Evolutionary conservation across 306 rosid genomes (phyloP).

Genomic region (Cicer arietinum): DNA sequence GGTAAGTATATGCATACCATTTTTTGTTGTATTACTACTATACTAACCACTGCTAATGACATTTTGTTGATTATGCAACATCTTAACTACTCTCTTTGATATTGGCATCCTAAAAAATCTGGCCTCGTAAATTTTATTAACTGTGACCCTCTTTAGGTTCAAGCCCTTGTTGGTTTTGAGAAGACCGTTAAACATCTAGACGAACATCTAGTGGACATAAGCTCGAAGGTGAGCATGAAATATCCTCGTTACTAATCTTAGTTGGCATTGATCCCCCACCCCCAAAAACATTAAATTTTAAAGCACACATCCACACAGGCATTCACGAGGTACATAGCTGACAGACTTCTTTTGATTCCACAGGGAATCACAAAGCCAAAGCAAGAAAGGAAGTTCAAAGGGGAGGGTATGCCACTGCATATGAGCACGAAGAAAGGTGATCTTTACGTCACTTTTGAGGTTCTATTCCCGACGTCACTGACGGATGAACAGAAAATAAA

Average conservation of each 20-base stretch:
- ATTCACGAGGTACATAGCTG: slow-evolving; percentile 8
- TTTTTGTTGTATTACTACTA: slow-evolving; percentile 14
- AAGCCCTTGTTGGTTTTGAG: slow-evolving; percentile 96
- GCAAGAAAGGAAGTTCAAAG: slow-evolving; percentile 90
- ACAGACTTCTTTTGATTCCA: slow-evolving; percentile 38
- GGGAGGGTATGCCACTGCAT: slow-evolving; percentile 96
- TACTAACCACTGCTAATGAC: slow-evolving; percentile 8
- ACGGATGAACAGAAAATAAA: slow-evolving; percentile 81
- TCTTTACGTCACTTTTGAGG: slow-evolving; percentile 82
- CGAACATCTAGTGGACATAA: slow-evolving; percentile 82
- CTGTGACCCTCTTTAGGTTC: slow-evolving; percentile 63
- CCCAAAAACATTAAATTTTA: neutral
- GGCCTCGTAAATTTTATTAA: slow-evolving; percentile 37
- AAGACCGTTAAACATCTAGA: slow-evolving; percentile 87
- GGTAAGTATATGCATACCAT: slow-evolving; percentile 52
- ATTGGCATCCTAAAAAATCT: neutral
- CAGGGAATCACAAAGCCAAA: slow-evolving; percentile 93
- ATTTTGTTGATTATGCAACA: slow-evolving; percentile 24
- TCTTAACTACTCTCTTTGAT: neutral
- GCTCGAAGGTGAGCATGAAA: slow-evolving; percentile 73
- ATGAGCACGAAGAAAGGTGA: slow-evolving; percentile 89
- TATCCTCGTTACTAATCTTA: slow-evolving; percentile 26
- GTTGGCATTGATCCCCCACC: neutral
- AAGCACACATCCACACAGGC: neutral
- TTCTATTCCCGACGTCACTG: slow-evolving; percentile 80